phyloP scores from a whole-genome alignment of 495 filamentous ascomycete species.

The Daldinia decipiens region DNA sequence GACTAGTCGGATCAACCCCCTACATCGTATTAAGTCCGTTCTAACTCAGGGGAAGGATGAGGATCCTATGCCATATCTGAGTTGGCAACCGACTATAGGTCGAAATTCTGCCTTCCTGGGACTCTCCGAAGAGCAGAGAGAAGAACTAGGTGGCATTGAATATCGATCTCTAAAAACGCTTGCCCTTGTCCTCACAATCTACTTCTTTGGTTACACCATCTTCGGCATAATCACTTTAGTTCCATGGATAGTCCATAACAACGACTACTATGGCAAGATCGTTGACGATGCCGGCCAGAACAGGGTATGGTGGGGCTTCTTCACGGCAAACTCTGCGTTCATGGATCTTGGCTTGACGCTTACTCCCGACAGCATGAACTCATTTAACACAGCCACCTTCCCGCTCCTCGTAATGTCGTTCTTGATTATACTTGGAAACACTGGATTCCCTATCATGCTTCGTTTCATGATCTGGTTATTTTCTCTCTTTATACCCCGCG shows the following conservation, averaged over 20 bases:
- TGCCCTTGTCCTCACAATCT: slow-evolving; percentile 76
- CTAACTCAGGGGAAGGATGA: slow-evolving; percentile 58
- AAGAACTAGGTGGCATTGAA: slow-evolving; percentile 94
- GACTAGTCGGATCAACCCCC: slow-evolving; percentile 26
- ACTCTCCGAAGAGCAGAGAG: slow-evolving; percentile 86
- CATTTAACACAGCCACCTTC: slow-evolving; percentile 79
- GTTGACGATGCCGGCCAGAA: slow-evolving; percentile 70
- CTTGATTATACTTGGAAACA: slow-evolving; percentile 92
- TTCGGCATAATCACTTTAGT: slow-evolving; percentile 76
- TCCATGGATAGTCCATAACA: slow-evolving; percentile 77
- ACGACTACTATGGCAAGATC: slow-evolving; percentile 66
- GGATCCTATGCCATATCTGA: slow-evolving; percentile 81
- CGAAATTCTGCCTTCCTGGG: slow-evolving; percentile 92
- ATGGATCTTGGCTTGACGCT: slow-evolving; percentile 89
- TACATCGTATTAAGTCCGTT: slow-evolving; percentile 45
- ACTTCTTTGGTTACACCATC: slow-evolving; percentile 79
- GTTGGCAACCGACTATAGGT: slow-evolving; percentile 90
- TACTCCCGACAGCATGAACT: slow-evolving; percentile 92
- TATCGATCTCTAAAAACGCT: slow-evolving; percentile 91
- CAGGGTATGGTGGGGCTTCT: slow-evolving; percentile 90
- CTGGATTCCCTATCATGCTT: slow-evolving; percentile 92
- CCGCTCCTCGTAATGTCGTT: slow-evolving; percentile 80
- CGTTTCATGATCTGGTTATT: slow-evolving; percentile 85
- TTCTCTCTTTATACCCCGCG: slow-evolving; percentile 66
- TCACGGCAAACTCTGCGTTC: slow-evolving; percentile 84